A percentile compares a stretch with the other conserved stretches of the same genome.
Conservation (phyloP, 2,329 filamentous ascomycete species). For the Penicillium sclerotigenum region DNA sequence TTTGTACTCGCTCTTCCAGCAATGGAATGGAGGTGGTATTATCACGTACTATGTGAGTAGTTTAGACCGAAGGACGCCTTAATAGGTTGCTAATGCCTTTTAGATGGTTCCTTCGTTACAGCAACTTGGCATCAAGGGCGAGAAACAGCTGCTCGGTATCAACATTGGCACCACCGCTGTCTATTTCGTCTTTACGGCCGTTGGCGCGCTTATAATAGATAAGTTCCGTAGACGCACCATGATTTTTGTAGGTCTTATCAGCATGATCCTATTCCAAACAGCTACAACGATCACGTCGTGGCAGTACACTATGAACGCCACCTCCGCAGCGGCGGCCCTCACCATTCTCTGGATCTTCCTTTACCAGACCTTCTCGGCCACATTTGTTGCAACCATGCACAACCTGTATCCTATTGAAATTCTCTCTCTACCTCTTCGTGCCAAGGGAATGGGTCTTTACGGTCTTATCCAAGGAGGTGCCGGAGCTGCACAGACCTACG, state of each 20-base stretch:
- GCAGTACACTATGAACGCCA: conserved; percentile 39
- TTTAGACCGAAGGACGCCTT: background rate
- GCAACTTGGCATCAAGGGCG: conserved; percentile 41
- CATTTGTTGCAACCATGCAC: conserved; percentile 49
- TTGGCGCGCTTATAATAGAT: conserved; percentile 46
- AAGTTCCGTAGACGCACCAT: conserved; percentile 44
- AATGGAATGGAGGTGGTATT: conserved; percentile 50
- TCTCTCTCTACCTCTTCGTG: conserved; percentile 44
- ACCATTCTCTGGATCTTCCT: conserved; percentile 50
- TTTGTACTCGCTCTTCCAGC: conserved; percentile 48
- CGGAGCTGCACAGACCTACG: conserved; percentile 46
- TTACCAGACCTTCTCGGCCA: conserved; percentile 49
- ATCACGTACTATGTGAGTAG: conserved; percentile 42
- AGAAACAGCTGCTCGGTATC: conserved; percentile 43
- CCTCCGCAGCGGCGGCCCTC: conserved; percentile 38
- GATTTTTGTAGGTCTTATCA: conserved; percentile 45
- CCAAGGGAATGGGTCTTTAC: conserved; percentile 48
- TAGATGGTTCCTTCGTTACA: conserved; percentile 40
- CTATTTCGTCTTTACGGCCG: conserved; percentile 48
- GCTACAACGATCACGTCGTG: conserved; percentile 50
- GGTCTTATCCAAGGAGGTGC: conserved; percentile 46
- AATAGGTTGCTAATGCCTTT: background rate
- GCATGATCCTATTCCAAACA: conserved; percentile 47
- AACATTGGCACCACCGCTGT: conserved; percentile 45
- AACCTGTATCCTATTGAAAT: conserved; percentile 49